Conservation (phyloP, 345 rosid species). For the Hypericum perforatum region DNA sequence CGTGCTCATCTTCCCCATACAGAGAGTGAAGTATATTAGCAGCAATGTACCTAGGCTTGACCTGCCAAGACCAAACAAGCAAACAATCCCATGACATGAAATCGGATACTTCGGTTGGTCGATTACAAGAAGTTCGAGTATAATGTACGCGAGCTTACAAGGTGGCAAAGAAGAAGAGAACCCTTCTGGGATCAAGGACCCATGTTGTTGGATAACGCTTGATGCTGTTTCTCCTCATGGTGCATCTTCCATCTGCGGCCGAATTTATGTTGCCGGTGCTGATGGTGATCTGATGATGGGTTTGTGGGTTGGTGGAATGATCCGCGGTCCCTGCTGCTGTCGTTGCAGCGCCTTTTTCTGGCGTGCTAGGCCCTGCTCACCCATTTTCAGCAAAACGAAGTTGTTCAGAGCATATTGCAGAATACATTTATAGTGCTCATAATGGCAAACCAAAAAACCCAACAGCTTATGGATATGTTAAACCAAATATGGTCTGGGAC, state of each 20-base stretch:
- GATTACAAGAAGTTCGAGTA: background rate
- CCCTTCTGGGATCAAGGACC: conserved; percentile 76
- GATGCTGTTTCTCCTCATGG: conserved; percentile 52
- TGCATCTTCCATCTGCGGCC: conserved; percentile 33
- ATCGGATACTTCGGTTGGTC: background rate
- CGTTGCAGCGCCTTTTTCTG: conserved; percentile 37
- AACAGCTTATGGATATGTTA: too few species aligned
- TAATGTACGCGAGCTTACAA: conserved; percentile 38
- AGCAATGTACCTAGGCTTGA: conserved; percentile 91
- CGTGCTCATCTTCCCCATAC: conserved; percentile 31
- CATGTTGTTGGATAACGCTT: conserved; percentile 48
- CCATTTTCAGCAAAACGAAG: background rate
- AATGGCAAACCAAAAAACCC: too few species aligned
- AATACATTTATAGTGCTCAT: too few species aligned
- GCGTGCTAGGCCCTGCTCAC: conserved; percentile 37
- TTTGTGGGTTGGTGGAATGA: conserved; percentile 26
- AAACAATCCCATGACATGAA: background rate
- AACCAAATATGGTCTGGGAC: too few species aligned
- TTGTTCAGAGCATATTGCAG: too few species aligned
- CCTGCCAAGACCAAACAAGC: conserved; percentile 31
- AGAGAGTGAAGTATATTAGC: conserved; percentile 83
- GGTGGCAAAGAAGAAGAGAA: conserved; percentile 80
- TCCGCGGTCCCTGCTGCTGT: conserved; percentile 23
- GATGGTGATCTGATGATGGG: conserved; percentile 76
- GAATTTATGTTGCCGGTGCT: conserved; percentile 31